Conservation (phyloP, 345 rosid species). For the Viola odorata region DNA sequence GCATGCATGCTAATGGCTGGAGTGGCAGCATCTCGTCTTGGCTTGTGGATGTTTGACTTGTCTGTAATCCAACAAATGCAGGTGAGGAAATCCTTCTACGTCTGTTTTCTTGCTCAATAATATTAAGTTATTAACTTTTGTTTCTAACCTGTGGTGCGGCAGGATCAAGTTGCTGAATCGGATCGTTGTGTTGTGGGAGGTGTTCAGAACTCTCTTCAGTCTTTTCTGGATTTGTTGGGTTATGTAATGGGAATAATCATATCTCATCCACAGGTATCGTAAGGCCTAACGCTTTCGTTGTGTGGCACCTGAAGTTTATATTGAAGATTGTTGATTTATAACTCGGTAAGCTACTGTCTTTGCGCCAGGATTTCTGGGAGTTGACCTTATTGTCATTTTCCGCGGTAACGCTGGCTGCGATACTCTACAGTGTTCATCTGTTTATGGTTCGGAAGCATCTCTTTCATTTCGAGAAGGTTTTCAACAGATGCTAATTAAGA, state of each 20-base stretch:
- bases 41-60: constrained; percentile 85
- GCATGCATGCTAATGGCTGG: constrained; percentile 84
- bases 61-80: constrained; percentile 88
- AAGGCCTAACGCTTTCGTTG: background rate
- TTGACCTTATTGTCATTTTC: constrained; percentile 51
- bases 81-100: constrained; percentile 25
- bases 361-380: constrained; percentile 74
- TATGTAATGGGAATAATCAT: constrained; percentile 70
- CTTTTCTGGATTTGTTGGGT: constrained; percentile 55
- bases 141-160: background rate
- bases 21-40: constrained; percentile 80
- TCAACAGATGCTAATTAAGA: background rate
- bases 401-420: constrained; percentile 46
- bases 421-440: constrained; percentile 48
- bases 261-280: constrained; percentile 69
- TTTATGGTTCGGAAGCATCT: constrained; percentile 58
- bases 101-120: background rate
- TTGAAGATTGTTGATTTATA: background rate
- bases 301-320: background rate
- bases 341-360: background rate
- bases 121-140: background rate
- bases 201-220: constrained; percentile 86
- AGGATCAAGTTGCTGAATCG: constrained; percentile 77
- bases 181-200: constrained; percentile 91
- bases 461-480: constrained; percentile 58